Evolutionary conservation across 2,329 filamentous ascomycete species (phyloP).

Genomic region (Diaporthe sp.): DNA sequence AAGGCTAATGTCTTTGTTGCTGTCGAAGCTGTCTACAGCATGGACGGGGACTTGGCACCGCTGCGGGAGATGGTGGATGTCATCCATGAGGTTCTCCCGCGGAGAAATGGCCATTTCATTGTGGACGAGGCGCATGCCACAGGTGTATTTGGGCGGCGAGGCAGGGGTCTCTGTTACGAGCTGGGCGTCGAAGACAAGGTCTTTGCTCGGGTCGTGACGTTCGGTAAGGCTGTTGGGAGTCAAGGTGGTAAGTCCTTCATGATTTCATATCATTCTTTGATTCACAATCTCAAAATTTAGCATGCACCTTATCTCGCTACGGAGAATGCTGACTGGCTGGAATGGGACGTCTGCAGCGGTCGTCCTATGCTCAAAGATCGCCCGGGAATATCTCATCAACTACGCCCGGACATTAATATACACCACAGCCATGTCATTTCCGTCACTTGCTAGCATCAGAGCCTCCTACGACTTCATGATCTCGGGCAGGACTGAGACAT

Average conservation of each 20-base stretch:
- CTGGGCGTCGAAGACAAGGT: background rate
- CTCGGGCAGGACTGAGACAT: constrained; percentile 57
- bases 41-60: constrained; percentile 83
- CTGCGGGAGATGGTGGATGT: constrained; percentile 70
- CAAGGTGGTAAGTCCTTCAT: constrained; percentile 1
- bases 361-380: constrained; percentile 71
- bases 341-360: constrained; percentile 52
- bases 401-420: constrained; percentile 83
- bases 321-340: background rate
- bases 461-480: constrained; percentile 69
- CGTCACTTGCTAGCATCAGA: constrained; percentile 69
- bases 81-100: constrained; percentile 67
- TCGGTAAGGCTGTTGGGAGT: constrained; percentile 16
- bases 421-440: constrained; percentile 76
- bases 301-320: too few species aligned
- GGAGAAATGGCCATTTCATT: constrained; percentile 71
- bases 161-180: constrained; percentile 63
- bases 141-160: constrained; percentile 70
- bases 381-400: constrained; percentile 77
- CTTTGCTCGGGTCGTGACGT: constrained; percentile 21
- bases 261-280: background rate
- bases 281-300: background rate
- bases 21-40: constrained; percentile 81
- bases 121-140: constrained; percentile 79
- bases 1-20: constrained; percentile 73